Conservation (phyloP, 2,329 filamentous ascomycete species). For the Torrubiella hemipterigena region DNA sequence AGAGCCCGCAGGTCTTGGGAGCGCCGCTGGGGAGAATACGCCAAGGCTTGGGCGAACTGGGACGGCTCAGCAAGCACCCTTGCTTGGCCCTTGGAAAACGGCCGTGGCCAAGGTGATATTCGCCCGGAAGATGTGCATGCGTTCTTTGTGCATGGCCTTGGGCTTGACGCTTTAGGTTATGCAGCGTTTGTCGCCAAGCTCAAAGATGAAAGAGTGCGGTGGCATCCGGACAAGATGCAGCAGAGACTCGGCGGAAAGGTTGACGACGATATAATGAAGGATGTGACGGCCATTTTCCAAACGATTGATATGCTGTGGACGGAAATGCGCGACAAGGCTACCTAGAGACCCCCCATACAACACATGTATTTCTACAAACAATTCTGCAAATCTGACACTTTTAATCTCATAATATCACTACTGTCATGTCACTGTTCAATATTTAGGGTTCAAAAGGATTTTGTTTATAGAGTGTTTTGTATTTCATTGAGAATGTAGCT, state of each 20-base stretch:
- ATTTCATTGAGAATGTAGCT: too few relatives aligned
- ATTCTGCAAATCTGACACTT: too few relatives aligned
- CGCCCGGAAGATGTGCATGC: constrained; percentile 47
- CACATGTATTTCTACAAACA: too few relatives aligned
- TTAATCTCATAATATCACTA: too few relatives aligned
- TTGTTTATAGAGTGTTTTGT: too few relatives aligned
- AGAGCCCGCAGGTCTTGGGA: constrained; percentile 40
- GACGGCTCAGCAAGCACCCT: constrained; percentile 28
- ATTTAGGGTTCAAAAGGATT: too few relatives aligned
- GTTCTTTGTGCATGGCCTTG: constrained; percentile 50
- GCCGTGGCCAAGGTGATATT: constrained; percentile 37
- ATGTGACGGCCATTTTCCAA: constrained; percentile 86
- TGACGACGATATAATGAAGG: constrained; percentile 58
- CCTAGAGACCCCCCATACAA: too few relatives aligned
- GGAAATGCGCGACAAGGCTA: constrained; percentile 37
- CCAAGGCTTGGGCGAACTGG: constrained; percentile 47
- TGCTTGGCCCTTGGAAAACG: constrained; percentile 63
- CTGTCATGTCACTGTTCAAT: too few relatives aligned
- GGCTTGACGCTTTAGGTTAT: constrained; percentile 29
- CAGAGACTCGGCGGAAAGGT: constrained; percentile 69
- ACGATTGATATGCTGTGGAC: constrained; percentile 74
- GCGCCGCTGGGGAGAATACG: constrained; percentile 54
- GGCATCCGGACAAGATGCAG: constrained; percentile 98
- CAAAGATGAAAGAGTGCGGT: constrained; percentile 78
- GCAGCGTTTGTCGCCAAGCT: constrained; percentile 38